These are phyloP conservation scores for Microcyclospora pomicola DNA, from an alignment of 2,329 filamentous ascomycete species.

Conservation along the genomic window DNA sequence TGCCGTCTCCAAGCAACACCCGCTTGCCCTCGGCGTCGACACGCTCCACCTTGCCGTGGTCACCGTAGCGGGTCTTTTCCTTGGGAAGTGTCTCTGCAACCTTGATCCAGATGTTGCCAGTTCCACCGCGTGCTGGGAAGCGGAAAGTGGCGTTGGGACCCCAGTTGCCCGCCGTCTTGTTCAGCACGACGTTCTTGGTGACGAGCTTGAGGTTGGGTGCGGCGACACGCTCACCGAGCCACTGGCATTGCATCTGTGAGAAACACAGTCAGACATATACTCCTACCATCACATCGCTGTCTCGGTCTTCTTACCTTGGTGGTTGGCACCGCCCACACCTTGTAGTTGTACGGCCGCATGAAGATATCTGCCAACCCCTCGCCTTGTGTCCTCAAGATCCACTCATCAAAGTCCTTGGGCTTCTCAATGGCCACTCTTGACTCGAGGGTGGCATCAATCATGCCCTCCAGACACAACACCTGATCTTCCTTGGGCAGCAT, in stretches of 20 bases:
- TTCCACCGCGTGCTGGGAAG: constrained; percentile 90
- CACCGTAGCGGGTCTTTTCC: constrained; percentile 82
- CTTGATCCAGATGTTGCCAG: constrained; percentile 97
- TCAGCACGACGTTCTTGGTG: constrained; percentile 85
- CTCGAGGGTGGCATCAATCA: constrained; percentile 89
- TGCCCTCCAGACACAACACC: constrained; percentile 81
- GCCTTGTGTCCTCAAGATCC: constrained; percentile 89
- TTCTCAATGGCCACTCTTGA: constrained; percentile 76
- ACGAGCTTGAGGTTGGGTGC: constrained; percentile 90
- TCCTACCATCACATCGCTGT: constrained; percentile 1
- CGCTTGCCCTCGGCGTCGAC: constrained; percentile 76
- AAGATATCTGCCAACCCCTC: constrained; percentile 83
- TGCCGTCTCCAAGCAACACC: constrained; percentile 71
- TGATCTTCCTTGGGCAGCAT: constrained; percentile 96
- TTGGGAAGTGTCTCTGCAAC: constrained; percentile 85
- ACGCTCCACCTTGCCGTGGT: constrained; percentile 69
- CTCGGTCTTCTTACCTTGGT: constrained; percentile 58
- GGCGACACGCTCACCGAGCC: constrained; percentile 97
- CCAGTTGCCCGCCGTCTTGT: constrained; percentile 95
- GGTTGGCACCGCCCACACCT: constrained; percentile 97
- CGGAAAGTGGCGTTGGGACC: constrained; percentile 96
- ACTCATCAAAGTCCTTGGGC: constrained; percentile 95
- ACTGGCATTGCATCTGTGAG: constrained; percentile 87
- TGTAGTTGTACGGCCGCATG: constrained; percentile 99
- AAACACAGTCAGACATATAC: constrained; percentile 8